Percentiles rank a stretch among this genome's conserved stretches.
These are phyloP conservation scores for Sarocladium strictum DNA, from an alignment of 2,329 filamentous ascomycete species.

Conservation along the genomic window DNA sequence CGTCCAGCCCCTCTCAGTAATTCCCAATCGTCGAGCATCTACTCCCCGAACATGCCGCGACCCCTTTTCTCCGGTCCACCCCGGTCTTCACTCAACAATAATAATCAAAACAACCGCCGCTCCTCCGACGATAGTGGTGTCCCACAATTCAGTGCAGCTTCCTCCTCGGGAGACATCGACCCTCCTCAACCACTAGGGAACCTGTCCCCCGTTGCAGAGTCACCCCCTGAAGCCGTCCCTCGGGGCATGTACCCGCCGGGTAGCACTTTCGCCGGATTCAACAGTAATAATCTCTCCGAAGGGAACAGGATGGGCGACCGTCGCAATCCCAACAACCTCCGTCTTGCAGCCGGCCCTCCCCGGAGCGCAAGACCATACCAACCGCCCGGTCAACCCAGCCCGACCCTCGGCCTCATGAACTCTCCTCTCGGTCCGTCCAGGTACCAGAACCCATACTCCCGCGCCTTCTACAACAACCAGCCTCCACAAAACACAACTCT, in stretches of 20 bases:
- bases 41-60: conserved; percentile 14
- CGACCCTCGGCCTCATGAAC: conserved; percentile 32
- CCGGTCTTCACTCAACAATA: conserved; percentile 11
- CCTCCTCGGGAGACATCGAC: conserved; percentile 21
- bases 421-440: not conserved
- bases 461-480: not conserved
- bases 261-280: not conserved
- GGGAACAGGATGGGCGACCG: not conserved
- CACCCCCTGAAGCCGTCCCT: conserved; percentile 23
- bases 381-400: conserved; percentile 35
- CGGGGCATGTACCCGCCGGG: not conserved
- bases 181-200: conserved; percentile 20
- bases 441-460: conserved; percentile 10
- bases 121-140: conserved; percentile 27
- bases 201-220: conserved; percentile 45
- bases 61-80: conserved; percentile 16
- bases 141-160: conserved; percentile 21
- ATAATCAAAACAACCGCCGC: not conserved
- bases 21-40: not conserved
- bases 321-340: conserved; percentile 3
- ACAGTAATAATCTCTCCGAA: not conserved
- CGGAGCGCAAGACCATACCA: conserved; percentile 23
- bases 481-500: conserved; percentile 30
- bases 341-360: conserved; percentile 2
- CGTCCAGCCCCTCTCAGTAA: not conserved